A percentile compares a stretch with the other conserved stretches of the same genome.
Conservation (phyloP, 129 eudicot genomes). For the Chrysanthemum lavandulifolium region DNA sequence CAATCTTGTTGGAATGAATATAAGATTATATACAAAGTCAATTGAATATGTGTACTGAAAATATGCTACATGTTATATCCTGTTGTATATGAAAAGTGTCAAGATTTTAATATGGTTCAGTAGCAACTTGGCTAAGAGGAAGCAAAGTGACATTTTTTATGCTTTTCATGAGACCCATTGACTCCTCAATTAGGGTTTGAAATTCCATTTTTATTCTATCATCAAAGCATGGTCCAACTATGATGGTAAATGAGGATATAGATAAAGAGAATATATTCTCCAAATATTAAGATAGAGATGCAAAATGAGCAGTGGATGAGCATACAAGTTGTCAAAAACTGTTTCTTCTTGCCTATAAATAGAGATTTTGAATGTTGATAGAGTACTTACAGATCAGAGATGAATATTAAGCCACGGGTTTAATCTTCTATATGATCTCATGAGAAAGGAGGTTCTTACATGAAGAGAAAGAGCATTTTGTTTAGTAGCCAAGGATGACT, state of each 20-base stretch:
- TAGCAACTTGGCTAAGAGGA: background rate
- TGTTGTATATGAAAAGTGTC: background rate
- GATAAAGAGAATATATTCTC: slow-evolving; percentile 23
- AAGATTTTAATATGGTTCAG: background rate
- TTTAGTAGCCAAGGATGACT: slow-evolving; percentile 50
- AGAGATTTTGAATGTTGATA: background rate
- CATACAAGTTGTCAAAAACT: background rate
- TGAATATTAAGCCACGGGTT: background rate
- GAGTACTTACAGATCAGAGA: background rate
- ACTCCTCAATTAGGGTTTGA: slow-evolving; percentile 3
- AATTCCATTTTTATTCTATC: slow-evolving; percentile 19
- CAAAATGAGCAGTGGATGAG: background rate
- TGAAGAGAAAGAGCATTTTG: slow-evolving; percentile 30
- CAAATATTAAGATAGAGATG: background rate
- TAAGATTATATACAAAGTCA: background rate
- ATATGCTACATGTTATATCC: background rate
- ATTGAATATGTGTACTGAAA: background rate
- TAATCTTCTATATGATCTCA: background rate
- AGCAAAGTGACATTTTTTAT: slow-evolving; percentile 1
- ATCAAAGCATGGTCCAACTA: slow-evolving; percentile 25
- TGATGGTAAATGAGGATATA: background rate
- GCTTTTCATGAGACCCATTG: slow-evolving; percentile 19
- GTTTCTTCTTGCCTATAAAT: slow-evolving; percentile 13
- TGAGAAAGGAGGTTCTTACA: slow-evolving; percentile 19
- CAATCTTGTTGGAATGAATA: background rate